These are phyloP conservation scores for Plantago rigida DNA, from an alignment of 305 asterid species.

Conservation along the genomic window DNA sequence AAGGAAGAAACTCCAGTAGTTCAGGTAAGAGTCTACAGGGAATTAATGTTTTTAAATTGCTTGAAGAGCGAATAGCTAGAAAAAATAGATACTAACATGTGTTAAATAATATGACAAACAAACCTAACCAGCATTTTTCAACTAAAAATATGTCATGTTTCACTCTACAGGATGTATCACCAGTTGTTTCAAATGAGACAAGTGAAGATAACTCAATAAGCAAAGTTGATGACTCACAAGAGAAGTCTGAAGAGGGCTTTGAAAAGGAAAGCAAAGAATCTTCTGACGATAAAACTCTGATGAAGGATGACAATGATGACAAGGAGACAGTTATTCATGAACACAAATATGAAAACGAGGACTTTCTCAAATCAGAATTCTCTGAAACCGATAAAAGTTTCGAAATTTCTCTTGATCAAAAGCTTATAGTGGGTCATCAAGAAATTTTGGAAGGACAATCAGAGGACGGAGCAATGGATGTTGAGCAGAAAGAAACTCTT, in stretches of 20 bases:
- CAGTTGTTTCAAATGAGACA: slow-evolving; percentile 24
- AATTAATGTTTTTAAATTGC: background rate
- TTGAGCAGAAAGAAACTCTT: slow-evolving; percentile 23
- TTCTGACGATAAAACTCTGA: slow-evolving; percentile 22
- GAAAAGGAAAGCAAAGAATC: slow-evolving; percentile 20
- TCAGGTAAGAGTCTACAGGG: slow-evolving; percentile 16
- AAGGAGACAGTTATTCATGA: slow-evolving; percentile 22
- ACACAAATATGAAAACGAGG: slow-evolving; percentile 16
- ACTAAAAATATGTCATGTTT: background rate
- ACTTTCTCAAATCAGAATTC: background rate
- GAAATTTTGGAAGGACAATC: slow-evolving; percentile 19
- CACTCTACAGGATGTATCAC: slow-evolving; percentile 24
- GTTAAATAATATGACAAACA: background rate
- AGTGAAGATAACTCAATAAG: slow-evolving; percentile 21
- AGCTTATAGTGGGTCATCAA: slow-evolving; percentile 19
- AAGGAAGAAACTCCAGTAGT: slow-evolving; percentile 8
- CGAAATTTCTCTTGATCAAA: slow-evolving; percentile 11
- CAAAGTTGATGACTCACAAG: slow-evolving; percentile 26
- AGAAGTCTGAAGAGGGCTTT: slow-evolving; percentile 26
- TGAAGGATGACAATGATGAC: slow-evolving; percentile 23
- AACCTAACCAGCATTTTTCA: background rate
- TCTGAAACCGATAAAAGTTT: slow-evolving; percentile 4
- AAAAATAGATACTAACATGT: background rate
- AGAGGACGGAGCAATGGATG: slow-evolving; percentile 15
- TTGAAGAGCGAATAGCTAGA: background rate